Base-by-base conservation (phyloP, 306 rosid genomes). In the Lathyrus aphaca region DNA sequence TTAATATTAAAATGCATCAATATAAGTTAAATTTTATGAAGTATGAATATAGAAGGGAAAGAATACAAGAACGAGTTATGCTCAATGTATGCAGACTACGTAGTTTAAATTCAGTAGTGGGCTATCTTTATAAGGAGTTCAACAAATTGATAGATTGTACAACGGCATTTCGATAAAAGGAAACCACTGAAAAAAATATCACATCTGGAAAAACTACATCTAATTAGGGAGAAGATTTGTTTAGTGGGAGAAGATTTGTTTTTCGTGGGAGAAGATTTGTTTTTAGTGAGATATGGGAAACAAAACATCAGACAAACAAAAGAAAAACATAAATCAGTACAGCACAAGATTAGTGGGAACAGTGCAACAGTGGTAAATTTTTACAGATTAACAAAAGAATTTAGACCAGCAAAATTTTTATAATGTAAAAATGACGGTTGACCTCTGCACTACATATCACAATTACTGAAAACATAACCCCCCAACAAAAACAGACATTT, bases 271-370 rank as follows among this genome's bases (percentile, higher is more conserved):
- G 58, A 39, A 48, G 65, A 40, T 18, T 69, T 15, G 6, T 40
- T 51, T 60, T 17, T 60, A 51, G 38, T 16, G 46, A 39, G 58
- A 7, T 51, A 57, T 40, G 44, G 42, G 64, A 56, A 72, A 78
- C 65, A 72, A 56, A 72, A 78, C 70, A 72, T 5, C 63, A 11
- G 6, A 42, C 19, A 21, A 39, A 43, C 42, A 69, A 66, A 68
- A 50, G 53, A 46, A 17, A 42, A 64, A 48, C 27, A 27, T 17
- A 68, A 40, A 39, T 40, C 64, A 68, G 57, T 59, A 69, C 30
- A 71, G n/a, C 21, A 63, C 30, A 55, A 44, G 55, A 53, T 35
- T 40, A 44, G 58, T 40, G 23, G 23, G 68, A 39, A 45, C 68
- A 77, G 29, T 37, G 10, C 5, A 63, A 64, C 15, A 10, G 18